Conservation (phyloP, 176 grass and related monocot genomes). For the Tuctoria greenei region DNA sequence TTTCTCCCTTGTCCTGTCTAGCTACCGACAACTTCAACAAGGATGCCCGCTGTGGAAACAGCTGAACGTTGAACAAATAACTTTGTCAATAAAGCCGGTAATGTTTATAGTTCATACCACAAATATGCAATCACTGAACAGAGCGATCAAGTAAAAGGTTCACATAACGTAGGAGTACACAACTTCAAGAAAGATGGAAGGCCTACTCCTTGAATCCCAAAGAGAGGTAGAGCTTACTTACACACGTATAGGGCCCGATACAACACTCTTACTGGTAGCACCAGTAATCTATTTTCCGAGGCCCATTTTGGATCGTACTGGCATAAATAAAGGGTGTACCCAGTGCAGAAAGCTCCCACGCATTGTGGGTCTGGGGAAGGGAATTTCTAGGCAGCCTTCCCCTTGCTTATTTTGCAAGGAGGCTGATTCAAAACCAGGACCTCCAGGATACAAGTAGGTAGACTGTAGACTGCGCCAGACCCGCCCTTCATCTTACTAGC, state of each 20-base stretch:
- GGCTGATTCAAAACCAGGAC: no score
- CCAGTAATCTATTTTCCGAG: neutral
- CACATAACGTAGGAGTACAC: neutral
- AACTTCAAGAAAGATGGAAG: neutral
- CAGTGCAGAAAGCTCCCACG: no score
- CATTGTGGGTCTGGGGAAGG: no score
- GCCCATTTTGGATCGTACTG: neutral
- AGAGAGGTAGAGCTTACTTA: neutral
- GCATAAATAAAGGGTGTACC: no score
- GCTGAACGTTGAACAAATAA: conserved; percentile 47
- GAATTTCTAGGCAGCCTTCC: no score
- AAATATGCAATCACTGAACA: neutral
- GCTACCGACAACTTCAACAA: conserved; percentile 55
- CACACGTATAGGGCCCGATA: neutral
- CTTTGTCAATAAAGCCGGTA: conserved; percentile 24
- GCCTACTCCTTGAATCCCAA: neutral
- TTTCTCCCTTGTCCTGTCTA: conserved; percentile 56
- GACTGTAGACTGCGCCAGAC: no score
- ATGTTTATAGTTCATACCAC: conserved; percentile 5
- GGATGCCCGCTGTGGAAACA: conserved; percentile 62
- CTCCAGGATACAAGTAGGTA: no score
- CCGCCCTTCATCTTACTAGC: neutral
- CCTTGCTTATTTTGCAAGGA: no score
- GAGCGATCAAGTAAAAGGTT: neutral
- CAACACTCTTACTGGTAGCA: neutral